phyloP scores from a whole-genome alignment of 352 stramenopile species.

The Phytophthora sp. region DNA sequence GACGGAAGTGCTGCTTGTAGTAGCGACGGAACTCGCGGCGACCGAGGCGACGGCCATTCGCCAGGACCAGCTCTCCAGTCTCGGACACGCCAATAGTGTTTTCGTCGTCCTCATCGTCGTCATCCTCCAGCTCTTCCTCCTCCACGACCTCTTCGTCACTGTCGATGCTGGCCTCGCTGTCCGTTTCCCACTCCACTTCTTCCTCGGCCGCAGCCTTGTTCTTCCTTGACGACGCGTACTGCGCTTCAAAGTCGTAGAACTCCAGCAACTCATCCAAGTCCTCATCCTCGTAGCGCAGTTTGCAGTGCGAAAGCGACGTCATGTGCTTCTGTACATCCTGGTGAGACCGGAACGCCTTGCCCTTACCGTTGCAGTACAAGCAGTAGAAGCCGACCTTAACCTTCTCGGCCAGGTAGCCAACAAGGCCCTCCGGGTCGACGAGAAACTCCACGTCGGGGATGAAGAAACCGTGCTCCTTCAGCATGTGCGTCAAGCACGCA shows the following conservation, averaged over 20 bases:
- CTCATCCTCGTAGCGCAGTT: constrained; percentile 91
- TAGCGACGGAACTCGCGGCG: constrained; percentile 90
- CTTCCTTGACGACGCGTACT: constrained; percentile 62
- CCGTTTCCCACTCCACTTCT: constrained; percentile 78
- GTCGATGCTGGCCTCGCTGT: constrained; percentile 80
- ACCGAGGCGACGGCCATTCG: constrained; percentile 84
- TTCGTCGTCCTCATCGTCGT: constrained; percentile 53
- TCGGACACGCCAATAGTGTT: constrained; percentile 82
- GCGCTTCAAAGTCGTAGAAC: constrained; percentile 92
- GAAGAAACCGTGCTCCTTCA: constrained; percentile 95
- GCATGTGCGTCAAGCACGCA: constrained; percentile 90
- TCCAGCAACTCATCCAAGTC: constrained; percentile 90
- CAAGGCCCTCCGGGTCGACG: constrained; percentile 88
- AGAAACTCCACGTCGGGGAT: constrained; percentile 95
- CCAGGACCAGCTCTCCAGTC: constrained; percentile 89
- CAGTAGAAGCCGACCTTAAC: constrained; percentile 95
- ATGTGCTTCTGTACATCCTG: constrained; percentile 96
- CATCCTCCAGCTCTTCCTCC: constrained; percentile 55
- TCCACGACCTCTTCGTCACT: constrained; percentile 79
- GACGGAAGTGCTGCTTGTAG: constrained; percentile 90
- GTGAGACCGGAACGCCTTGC: constrained; percentile 88
- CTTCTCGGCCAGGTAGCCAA: constrained; percentile 96
- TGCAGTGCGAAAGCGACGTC: constrained; percentile 91
- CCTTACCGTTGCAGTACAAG: constrained; percentile 95
- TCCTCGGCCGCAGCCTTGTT: constrained; percentile 38